Evolutionary conservation across 768 basidiomycete genomes (phyloP), one percentile per base, ranked within the genome.

Genomic region (Lactarius sanguifluus): DNA sequence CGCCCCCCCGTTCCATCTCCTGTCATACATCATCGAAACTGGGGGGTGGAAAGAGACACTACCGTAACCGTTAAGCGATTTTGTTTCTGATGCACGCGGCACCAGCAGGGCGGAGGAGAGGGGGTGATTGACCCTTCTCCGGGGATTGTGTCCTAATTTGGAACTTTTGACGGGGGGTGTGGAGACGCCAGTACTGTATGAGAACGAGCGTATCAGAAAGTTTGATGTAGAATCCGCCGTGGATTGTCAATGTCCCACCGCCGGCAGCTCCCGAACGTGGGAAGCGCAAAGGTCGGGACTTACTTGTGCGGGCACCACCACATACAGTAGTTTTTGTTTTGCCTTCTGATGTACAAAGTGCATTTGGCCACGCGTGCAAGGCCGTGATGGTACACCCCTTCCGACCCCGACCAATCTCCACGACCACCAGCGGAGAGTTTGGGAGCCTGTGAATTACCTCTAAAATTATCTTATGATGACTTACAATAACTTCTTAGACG

Each of bases 1-100:
- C 50, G 50, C 23, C 10, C 47, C 9, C 47, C 47, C 47, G 47
- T 52, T 52, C 50, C 50, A 28, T 52, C 50, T 25, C 50, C 50
- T 52, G 50, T 52, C 50, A 52, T 52, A 13, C 25, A 52, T 52
- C 50, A 52, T 52, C 50, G 50, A 25, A 52, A 28, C 25, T 50
- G 23, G 50, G 50, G 5, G 23, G 23, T 5, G 13, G 50, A 52
- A 25, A 52, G 50, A 52, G 23, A 25, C 50, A 25, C 23, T 52
- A 52, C 25, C 50, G 50, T 52, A 52, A 52, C 50, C 2, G 50
- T 52, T 52, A 52, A 52, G 50, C 50, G 47, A 13, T 52, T 52
- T 52, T 25, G 50, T 52, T 52, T 52, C 50, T 52, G 50, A 52
- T 52, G 50, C 50, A 52, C 50, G 50, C 50, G 50, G 50, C 50